Percentiles rank a stretch among this genome's conserved stretches.
These are phyloP conservation scores for Venturia oleaginea DNA, from an alignment of 2,329 filamentous ascomycete genomes.

Conservation along the genomic window DNA sequence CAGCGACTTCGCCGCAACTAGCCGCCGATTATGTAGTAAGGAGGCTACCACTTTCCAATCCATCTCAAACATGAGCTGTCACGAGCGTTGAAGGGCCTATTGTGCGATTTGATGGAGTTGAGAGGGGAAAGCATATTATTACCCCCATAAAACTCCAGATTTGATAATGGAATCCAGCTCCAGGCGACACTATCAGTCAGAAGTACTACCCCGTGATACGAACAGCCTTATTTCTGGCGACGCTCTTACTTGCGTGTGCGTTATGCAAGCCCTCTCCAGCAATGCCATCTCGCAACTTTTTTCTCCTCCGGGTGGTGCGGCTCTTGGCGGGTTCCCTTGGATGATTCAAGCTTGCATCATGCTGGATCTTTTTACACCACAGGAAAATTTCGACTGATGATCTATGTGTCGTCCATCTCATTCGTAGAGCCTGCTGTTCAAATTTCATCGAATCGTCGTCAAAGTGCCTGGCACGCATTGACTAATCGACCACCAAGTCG, in stretches of 20 bases:
- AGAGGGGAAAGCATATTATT: background rate
- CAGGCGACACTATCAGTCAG: slow-evolving; percentile 4
- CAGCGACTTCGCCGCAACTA: background rate
- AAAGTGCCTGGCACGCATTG: background rate
- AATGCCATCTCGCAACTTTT: background rate
- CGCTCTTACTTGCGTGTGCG: background rate
- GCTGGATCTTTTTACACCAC: slow-evolving; percentile 7
- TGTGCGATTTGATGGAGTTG: background rate
- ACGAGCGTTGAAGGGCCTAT: background rate
- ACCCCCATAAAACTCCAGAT: slow-evolving; percentile 1
- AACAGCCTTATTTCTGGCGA: background rate
- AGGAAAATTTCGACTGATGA: background rate
- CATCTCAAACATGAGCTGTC: background rate
- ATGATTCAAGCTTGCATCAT: slow-evolving; percentile 9
- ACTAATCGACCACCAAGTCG: slow-evolving; percentile 5
- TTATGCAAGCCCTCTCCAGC: background rate
- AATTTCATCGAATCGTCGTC: background rate
- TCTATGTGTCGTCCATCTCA: slow-evolving; percentile 4
- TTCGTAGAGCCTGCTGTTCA: background rate
- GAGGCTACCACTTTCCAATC: background rate
- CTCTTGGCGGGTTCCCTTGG: slow-evolving; percentile 1
- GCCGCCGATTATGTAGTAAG: background rate
- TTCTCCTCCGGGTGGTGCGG: background rate
- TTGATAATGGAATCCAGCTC: slow-evolving; percentile 3
- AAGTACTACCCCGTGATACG: slow-evolving; percentile 5